phyloP scores from a whole-genome alignment of 176 grass and related monocot species.

The Lolium perenne region DNA sequence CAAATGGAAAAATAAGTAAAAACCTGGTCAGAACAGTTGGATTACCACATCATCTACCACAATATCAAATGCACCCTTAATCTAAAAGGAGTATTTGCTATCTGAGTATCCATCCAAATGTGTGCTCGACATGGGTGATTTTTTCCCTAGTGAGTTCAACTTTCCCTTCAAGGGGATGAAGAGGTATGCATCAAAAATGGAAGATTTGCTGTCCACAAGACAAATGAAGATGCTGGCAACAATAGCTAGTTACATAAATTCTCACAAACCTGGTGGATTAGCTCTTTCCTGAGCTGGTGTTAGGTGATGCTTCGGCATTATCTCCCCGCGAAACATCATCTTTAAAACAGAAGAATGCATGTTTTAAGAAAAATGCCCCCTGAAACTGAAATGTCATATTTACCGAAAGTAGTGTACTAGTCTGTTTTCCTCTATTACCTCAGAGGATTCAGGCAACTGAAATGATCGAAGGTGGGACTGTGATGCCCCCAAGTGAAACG shows the following conservation, averaged over 20 bases:
- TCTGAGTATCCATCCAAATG: slow-evolving; percentile 57
- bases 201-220: background rate
- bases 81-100: slow-evolving; percentile 35
- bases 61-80: background rate
- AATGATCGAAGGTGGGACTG: slow-evolving; percentile 63
- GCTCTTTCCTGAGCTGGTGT: slow-evolving; percentile 50
- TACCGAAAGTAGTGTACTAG: background rate
- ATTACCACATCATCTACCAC: background rate
- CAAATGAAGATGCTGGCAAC: slow-evolving; percentile 17
- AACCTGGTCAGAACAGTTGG: background rate
- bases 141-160: slow-evolving; percentile 57
- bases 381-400: slow-evolving; percentile 25
- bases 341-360: slow-evolving; percentile 43
- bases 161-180: slow-evolving; percentile 52
- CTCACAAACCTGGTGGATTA: slow-evolving; percentile 57
- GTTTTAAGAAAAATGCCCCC: background rate
- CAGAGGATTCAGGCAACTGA: slow-evolving; percentile 66
- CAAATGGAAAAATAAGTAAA: background rate
- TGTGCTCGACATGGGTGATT: slow-evolving; percentile 46
- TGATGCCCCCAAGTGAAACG: slow-evolving; percentile 56
- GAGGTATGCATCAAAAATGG: background rate
- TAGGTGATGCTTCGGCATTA: slow-evolving; percentile 63
- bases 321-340: slow-evolving; percentile 66
- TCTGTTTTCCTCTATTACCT: slow-evolving; percentile 55
- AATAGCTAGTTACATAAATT: slow-evolving; percentile 8